Evolutionary conservation across 176 grass and related monocot genomes (phyloP).

Genomic region (bread wheat (Triticum aestivum)): DNA sequence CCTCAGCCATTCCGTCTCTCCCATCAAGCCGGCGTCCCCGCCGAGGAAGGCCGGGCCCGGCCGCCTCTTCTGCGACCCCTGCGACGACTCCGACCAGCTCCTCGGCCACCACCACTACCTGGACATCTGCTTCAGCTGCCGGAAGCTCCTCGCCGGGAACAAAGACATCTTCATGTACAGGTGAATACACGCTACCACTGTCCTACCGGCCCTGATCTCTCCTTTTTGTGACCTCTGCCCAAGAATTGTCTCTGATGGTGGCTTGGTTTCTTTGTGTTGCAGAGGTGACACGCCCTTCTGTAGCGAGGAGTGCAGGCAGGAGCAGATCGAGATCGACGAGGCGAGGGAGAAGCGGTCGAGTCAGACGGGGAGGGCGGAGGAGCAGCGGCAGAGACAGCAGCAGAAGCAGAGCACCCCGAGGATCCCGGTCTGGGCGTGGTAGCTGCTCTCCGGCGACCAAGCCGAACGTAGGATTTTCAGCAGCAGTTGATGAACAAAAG

Average conservation of each 20-base stretch:
- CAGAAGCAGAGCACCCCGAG: constrained; percentile 55
- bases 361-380: constrained; percentile 42
- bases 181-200: neutral
- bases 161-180: constrained; percentile 97
- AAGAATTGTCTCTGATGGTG: constrained; percentile 21
- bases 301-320: constrained; percentile 91
- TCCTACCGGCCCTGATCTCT: neutral
- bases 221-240: neutral
- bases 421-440: constrained; percentile 78
- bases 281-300: constrained; percentile 96
- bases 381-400: constrained; percentile 47
- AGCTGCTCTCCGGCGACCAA: neutral
- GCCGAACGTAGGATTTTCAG: constrained; percentile 4
- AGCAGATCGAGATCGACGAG: constrained; percentile 90
- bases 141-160: constrained; percentile 59
- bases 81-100: constrained; percentile 35
- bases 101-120: constrained; percentile 77
- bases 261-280: constrained; percentile 6
- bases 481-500: neutral
- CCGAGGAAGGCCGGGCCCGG: constrained; percentile 19
- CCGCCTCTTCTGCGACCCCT: constrained; percentile 63
- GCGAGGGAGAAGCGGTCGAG: constrained; percentile 51
- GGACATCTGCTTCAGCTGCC: constrained; percentile 85
- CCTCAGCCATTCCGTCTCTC: constrained; percentile 29
- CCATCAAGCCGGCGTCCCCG: constrained; percentile 28